Percentiles rank a stretch among this genome's conserved stretches.
phyloP scores from a whole-genome alignment of 176 grass and related monocot genomes.

The Raddia guianensis region DNA sequence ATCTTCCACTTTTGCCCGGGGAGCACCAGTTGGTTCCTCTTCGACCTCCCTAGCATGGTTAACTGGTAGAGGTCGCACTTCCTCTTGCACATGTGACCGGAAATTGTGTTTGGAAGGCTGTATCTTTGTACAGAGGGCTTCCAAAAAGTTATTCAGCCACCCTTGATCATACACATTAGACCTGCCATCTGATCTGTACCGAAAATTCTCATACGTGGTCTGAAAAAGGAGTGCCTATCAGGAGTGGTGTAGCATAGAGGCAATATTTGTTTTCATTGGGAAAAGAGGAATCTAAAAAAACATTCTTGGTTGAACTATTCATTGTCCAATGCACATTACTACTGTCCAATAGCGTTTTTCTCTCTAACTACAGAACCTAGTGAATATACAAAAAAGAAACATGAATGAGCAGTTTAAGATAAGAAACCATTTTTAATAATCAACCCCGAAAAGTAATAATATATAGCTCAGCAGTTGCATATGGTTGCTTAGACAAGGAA shows the following conservation, averaged over 20 bases:
- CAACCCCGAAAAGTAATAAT: slow-evolving; percentile 7
- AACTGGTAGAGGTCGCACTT: slow-evolving; percentile 41
- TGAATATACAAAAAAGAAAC: neutral
- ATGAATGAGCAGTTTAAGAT: slow-evolving; percentile 1
- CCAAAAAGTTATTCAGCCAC: slow-evolving; percentile 63
- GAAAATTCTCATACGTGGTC: slow-evolving; percentile 89
- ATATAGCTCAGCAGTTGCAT: neutral
- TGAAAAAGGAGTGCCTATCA: slow-evolving; percentile 43
- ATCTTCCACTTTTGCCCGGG: slow-evolving; percentile 71
- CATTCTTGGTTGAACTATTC: neutral
- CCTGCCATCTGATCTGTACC: slow-evolving; percentile 56
- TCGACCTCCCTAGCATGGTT: slow-evolving; percentile 42
- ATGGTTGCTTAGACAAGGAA: slow-evolving; percentile 6
- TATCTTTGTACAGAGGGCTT: slow-evolving; percentile 58
- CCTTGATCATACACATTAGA: slow-evolving; percentile 64
- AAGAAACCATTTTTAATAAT: slow-evolving; percentile 19
- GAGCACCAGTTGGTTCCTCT: slow-evolving; percentile 43
- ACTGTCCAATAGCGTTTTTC: neutral
- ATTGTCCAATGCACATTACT: neutral
- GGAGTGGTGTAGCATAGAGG: neutral
- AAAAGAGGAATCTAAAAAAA: neutral
- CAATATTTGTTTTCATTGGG: slow-evolving; percentile 24
- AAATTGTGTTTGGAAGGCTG: slow-evolving; percentile 73
- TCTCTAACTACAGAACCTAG: slow-evolving; percentile 2
- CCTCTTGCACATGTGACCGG: slow-evolving; percentile 50